Percentiles rank a stretch among this genome's conserved stretches.
Conservation (phyloP, 441 rosid species). For the Populus trichocarpa region DNA sequence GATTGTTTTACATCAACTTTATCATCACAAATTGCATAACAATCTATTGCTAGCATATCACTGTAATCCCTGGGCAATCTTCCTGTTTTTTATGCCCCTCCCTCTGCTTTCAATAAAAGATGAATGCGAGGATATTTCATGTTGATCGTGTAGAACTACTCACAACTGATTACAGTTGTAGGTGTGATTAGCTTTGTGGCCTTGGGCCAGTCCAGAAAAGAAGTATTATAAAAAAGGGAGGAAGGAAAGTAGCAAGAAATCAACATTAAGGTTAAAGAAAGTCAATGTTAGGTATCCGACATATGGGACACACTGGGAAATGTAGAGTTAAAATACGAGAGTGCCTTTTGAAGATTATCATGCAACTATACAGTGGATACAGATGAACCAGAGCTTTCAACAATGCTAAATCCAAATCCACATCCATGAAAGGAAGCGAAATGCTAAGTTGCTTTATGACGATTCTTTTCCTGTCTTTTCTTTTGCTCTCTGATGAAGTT, state of each 20-base stretch:
- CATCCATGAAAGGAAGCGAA: slow-evolving; percentile 21
- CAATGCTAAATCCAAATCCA: slow-evolving; percentile 4
- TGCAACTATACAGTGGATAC: slow-evolving; percentile 8
- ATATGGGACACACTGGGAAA: slow-evolving; percentile 17
- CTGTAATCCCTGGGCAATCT: not conserved
- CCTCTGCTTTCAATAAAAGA: not conserved
- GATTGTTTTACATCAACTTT: not conserved
- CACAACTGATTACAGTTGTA: not conserved
- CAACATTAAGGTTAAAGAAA: slow-evolving; percentile 7
- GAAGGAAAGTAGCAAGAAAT: not conserved
- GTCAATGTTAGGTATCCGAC: slow-evolving; percentile 29
- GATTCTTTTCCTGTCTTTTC: slow-evolving; percentile 14
- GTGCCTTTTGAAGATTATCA: slow-evolving; percentile 16
- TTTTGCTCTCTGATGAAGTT: slow-evolving; percentile 28
- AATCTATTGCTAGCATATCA: not conserved
- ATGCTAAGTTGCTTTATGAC: slow-evolving; percentile 23
- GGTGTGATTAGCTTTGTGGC: not conserved
- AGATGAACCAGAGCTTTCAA: slow-evolving; percentile 17
- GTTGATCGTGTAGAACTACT: slow-evolving; percentile 1
- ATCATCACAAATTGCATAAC: not conserved
- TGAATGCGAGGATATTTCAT: not conserved
- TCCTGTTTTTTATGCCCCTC: not conserved
- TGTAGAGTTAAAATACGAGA: slow-evolving; percentile 13
- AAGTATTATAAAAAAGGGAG: slow-evolving; percentile 8
- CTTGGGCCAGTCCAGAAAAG: slow-evolving; percentile 19